Evolutionary conservation across 1,284 basidiomycete genomes (phyloP).

Genomic region (Apiotrichum sp.): DNA sequence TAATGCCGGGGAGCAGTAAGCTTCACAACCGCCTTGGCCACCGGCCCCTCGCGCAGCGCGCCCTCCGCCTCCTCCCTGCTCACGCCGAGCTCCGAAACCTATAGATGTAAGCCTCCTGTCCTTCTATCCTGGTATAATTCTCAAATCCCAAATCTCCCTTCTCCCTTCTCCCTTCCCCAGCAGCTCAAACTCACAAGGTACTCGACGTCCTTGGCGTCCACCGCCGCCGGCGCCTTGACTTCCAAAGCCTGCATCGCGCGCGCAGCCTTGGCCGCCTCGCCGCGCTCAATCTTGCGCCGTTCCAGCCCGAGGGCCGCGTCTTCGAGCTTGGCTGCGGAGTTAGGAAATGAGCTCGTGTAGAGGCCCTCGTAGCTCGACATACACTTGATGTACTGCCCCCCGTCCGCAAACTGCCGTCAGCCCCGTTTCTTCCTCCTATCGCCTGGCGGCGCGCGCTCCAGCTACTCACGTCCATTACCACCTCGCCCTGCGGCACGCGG

Average conservation of each 20-base stretch:
- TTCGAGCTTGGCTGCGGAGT: conserved; percentile 34
- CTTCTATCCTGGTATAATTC: neutral
- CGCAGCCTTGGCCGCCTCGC: conserved; percentile 38
- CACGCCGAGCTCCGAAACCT: conserved; percentile 35
- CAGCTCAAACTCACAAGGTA: conserved; percentile 29
- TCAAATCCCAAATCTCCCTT: neutral
- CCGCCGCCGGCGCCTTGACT: conserved; percentile 15
- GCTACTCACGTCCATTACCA: conserved; percentile 39
- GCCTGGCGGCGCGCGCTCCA: too few species aligned
- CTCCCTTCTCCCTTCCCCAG: too few species aligned
- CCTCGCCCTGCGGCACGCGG: conserved; percentile 39
- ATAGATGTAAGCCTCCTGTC: conserved; percentile 1
- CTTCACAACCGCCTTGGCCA: conserved; percentile 35
- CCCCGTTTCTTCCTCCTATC: neutral
- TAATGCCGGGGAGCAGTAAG: conserved; percentile 18
- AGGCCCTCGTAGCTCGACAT: neutral
- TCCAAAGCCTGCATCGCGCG: conserved; percentile 38
- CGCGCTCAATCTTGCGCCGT: conserved; percentile 29
- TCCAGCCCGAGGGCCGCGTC: conserved; percentile 36
- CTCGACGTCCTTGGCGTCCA: conserved; percentile 35
- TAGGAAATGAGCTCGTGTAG: neutral
- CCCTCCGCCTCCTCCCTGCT: conserved; percentile 27
- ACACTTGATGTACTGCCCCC: conserved; percentile 42
- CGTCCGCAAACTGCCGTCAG: conserved; percentile 38
- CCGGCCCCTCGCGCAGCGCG: conserved; percentile 32